Percentiles rank a stretch among this genome's conserved stretches.
Evolutionary conservation across 257 asterid genomes (phyloP).

Genomic region (Asclepias syriaca): DNA sequence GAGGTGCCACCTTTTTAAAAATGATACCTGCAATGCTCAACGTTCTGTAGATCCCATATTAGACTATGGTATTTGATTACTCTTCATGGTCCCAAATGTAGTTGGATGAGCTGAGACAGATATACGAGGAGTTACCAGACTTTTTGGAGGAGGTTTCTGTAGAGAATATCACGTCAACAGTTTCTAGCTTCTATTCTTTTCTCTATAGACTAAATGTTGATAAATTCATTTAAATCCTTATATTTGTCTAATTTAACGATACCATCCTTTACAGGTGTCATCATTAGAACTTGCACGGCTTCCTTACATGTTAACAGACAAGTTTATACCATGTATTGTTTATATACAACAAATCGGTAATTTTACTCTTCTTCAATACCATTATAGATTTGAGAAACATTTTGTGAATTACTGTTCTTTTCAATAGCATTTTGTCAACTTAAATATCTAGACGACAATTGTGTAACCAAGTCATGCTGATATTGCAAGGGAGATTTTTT

Average conservation of each 20-base stretch:
- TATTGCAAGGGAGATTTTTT: not conserved
- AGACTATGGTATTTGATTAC: constrained; percentile 17
- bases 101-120: constrained; percentile 98
- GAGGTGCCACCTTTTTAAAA: constrained; percentile 48
- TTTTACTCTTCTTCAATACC: constrained; percentile 15
- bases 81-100: constrained; percentile 38
- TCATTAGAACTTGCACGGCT: constrained; percentile 84
- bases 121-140: constrained; percentile 93
- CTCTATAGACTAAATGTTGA: not conserved
- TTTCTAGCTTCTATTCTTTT: constrained; percentile 22
- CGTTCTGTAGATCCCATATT: constrained; percentile 7
- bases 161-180: no score
- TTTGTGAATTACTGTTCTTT: constrained; percentile 2
- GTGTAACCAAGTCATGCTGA: not conserved
- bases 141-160: constrained; percentile 79
- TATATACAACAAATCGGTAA: constrained; percentile 91
- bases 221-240: not conserved
- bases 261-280: constrained; percentile 56
- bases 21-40: constrained; percentile 16
- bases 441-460: not conserved
- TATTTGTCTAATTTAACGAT: constrained; percentile 17
- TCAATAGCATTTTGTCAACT: not conserved
- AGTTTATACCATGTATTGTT: constrained; percentile 68
- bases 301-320: constrained; percentile 56
- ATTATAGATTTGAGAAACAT: not conserved